Conservation (phyloP, 768 basidiomycete genomes). For the Boletus vermiculosoides region DNA sequence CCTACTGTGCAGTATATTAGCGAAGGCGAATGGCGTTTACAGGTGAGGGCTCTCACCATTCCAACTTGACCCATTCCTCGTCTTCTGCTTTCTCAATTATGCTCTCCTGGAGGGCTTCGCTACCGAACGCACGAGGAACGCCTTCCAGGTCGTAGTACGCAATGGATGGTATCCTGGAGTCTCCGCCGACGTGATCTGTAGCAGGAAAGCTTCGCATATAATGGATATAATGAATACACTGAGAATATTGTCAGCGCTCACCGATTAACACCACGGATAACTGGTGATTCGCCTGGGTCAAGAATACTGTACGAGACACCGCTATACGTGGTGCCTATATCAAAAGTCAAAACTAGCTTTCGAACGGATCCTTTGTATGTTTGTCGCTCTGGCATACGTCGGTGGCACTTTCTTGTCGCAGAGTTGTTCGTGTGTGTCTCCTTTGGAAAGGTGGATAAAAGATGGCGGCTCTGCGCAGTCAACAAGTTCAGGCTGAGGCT, state of each 20-base stretch:
- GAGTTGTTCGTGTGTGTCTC: too few relatives aligned
- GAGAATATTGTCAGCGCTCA: conserved; percentile 2
- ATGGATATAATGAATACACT: not conserved
- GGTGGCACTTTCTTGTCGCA: too few relatives aligned
- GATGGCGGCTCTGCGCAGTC: too few relatives aligned
- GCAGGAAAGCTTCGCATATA: conserved; percentile 41
- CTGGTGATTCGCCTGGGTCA: conserved; percentile 28
- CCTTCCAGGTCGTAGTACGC: conserved; percentile 46
- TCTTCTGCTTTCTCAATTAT: conserved; percentile 41
- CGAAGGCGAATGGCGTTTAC: not conserved
- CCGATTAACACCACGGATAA: conserved; percentile 23
- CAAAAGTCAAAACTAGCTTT: conserved; percentile 48
- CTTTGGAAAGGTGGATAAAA: too few relatives aligned
- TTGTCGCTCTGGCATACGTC: conserved; percentile 29
- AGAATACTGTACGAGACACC: conserved; percentile 44
- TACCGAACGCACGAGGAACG: conserved; percentile 40
- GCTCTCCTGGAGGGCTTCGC: conserved; percentile 41
- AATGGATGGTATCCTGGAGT: conserved; percentile 50
- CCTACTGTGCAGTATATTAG: conserved; percentile 19
- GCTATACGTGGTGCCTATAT: conserved; percentile 51
- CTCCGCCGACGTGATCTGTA: conserved; percentile 42
- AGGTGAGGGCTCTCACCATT: conserved; percentile 25
- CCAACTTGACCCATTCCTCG: conserved; percentile 28
- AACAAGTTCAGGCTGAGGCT: too few relatives aligned
- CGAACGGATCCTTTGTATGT: conserved; percentile 41